Conservation (phyloP, 306 rosid species). For the Acacia melanoxylon region DNA sequence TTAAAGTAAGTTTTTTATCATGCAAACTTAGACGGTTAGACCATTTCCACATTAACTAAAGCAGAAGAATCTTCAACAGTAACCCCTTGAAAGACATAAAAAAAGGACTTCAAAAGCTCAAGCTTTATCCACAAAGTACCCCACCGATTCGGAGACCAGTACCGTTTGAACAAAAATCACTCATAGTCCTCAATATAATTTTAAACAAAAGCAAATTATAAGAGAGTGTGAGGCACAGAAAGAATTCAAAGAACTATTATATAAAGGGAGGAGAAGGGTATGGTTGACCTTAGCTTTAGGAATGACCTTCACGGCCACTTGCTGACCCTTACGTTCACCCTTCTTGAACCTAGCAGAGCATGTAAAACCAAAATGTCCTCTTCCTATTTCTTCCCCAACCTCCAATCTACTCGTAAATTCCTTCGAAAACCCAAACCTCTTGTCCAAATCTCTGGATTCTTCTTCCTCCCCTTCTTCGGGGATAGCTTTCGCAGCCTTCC, state of each 20-base stretch:
- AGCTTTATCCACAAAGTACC: not conserved
- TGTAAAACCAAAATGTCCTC: conserved; percentile 81
- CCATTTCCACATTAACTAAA: conserved; percentile 20
- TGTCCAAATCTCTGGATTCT: conserved; percentile 54
- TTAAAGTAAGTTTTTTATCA: conserved; percentile 18
- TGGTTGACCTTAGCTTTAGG: conserved; percentile 58
- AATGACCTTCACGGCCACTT: conserved; percentile 69
- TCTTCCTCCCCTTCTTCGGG: conserved; percentile 60
- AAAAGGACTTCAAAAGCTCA: not conserved
- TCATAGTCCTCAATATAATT: not conserved
- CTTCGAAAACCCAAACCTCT: conserved; percentile 70
- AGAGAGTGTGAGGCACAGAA: not conserved
- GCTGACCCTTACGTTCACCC: conserved; percentile 64
- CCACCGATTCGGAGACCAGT: not conserved
- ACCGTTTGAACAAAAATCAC: not conserved
- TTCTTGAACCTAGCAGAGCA: conserved; percentile 72
- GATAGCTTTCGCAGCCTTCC: conserved; percentile 48
- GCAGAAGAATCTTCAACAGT: conserved; percentile 24
- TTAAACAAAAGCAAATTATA: not conserved
- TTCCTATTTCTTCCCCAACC: conserved; percentile 59
- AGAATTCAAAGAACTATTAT: not conserved
- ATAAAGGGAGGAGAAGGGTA: not conserved
- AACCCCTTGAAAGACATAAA: not conserved
- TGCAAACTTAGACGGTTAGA: not conserved
- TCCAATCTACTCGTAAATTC: conserved; percentile 59